Base-by-base conservation (phyloP, 768 basidiomycete genomes). In the Rhodotorula kratochvilovae region DNA sequence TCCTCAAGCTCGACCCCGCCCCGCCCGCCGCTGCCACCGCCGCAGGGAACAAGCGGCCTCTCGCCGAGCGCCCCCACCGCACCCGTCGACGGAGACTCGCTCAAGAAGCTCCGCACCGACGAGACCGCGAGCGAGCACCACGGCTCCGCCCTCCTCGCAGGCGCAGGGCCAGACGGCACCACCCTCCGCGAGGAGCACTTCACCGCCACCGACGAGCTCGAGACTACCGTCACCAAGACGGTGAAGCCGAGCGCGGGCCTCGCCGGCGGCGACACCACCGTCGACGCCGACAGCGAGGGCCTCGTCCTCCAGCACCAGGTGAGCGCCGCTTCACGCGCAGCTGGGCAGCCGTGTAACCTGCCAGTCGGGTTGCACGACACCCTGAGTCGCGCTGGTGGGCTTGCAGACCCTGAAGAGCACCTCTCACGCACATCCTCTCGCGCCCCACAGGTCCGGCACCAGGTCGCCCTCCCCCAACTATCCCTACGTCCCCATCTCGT, bases 381-480 rank as follows among this genome's bases (percentile, higher is more conserved):
- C n/a, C n/a, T n/a, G n/a, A n/a, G n/a, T n/a, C n/a, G n/a, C n/a
- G n/a, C n/a, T n/a, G n/a, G n/a, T n/a, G n/a, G n/a, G n/a, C n/a
- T n/a, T n/a, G 39, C 39, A 39, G 6, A 6, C 13, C 39, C 8
- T 13, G 13, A 13, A 39, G 39, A 13, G 39, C 39, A 39, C 16
- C 33, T 35, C 43, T 25, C 33, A 39, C 16, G 7, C n/a, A 31
- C 10, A n/a, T n/a, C 57, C 8, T 57, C 31, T 19, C 51, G 12
- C 27, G 12, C 50, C 16, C n/a, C 45, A 33, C 59, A 92, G 91
- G 91, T 95, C 68, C 87, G 93, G 51, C 93, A 96, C 79, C 90
- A 96, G 87, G 96, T 99, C 50, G 93, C 93, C 13, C 88, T 98
- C 25, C 96, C 88, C 91, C 31, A 88, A 89, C 36, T 98, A 94